Evolutionary conservation across 2,329 filamentous ascomycete genomes (phyloP), one percentile per base, ranked within the genome.

Genomic region (Phoma sp.): DNA sequence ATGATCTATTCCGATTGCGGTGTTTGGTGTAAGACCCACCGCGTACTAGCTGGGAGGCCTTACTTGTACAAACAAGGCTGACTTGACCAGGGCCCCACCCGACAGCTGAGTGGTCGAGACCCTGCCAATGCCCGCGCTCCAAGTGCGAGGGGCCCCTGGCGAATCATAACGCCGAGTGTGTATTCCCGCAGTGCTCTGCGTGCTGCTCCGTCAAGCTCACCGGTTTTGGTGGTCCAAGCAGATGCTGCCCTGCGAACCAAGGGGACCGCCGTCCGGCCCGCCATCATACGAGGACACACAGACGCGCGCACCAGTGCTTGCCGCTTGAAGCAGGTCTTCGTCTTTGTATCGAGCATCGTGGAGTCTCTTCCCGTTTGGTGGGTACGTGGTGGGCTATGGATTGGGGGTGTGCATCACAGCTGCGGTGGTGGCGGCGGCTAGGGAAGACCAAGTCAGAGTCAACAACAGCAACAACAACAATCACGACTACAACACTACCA

Each of bases 11-110:
- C 54, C 48, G 21, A 24, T 47, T 51, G 17, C 13, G 60, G 55
- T 51, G 55, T 53, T 52, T 56, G 55, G 54, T 60, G 52, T 69
- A 69, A 69, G 67, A 70, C 63, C 63, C 55, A 32, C 61, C 60
- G 64, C 56, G 58, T 59, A 58, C 54, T 71, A 70, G 68, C 69
- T 65, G 72, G 71, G 55, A 4, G 63, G 71, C 72, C 71, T 74
- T 38, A 64, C 53, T 46, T 53, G 61, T 47, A 53, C 62, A 37
- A 45, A 57, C 54, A 70, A 72, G 72, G 71, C 71, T 74, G 71
- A 73, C 60, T 67, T 68, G 58, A 57, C 46, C 40, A 40, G 44
- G 32, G 48, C 19, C 37, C 48, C 48, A 48, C 53, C 33, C 41
- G 36, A 40, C 36, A 43, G 25, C 29, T 56, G 44, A 50, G 33